These are phyloP conservation scores for Podospora tetraspora DNA, from an alignment of 495 filamentous ascomycete genomes.

Conservation along the genomic window DNA sequence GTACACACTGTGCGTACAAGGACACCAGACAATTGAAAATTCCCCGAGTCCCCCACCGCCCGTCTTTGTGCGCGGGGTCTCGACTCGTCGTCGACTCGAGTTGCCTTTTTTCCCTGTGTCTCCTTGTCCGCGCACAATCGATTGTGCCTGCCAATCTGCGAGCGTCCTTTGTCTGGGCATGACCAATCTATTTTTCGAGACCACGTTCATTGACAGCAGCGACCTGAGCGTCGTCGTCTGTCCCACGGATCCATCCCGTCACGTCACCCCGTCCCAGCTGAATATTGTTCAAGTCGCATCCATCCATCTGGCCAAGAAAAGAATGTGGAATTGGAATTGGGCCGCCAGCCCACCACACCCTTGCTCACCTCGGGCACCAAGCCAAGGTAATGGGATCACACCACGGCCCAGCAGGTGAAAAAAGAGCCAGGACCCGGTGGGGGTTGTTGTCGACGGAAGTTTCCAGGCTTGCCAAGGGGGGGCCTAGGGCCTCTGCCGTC, in stretches of 20 bases:
- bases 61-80: neutral
- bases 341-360: neutral
- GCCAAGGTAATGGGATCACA: neutral
- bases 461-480: neutral
- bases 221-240: neutral
- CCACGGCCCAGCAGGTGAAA: neutral
- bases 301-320: neutral
- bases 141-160: neutral
- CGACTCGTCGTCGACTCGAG: too few species aligned
- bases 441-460: neutral
- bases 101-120: neutral
- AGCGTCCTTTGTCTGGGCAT: neutral
- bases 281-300: neutral
- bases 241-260: too few species aligned
- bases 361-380: neutral
- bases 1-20: neutral
- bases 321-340: neutral
- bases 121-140: neutral
- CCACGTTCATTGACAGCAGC: neutral
- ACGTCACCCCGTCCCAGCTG: neutral
- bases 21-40: neutral
- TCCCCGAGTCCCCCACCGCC: neutral
- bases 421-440: neutral
- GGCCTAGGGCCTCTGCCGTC: too few species aligned
- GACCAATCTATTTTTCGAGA: neutral